Conservation (phyloP, 2,329 filamentous ascomycete species). For the Fusarium decemcellulare region DNA sequence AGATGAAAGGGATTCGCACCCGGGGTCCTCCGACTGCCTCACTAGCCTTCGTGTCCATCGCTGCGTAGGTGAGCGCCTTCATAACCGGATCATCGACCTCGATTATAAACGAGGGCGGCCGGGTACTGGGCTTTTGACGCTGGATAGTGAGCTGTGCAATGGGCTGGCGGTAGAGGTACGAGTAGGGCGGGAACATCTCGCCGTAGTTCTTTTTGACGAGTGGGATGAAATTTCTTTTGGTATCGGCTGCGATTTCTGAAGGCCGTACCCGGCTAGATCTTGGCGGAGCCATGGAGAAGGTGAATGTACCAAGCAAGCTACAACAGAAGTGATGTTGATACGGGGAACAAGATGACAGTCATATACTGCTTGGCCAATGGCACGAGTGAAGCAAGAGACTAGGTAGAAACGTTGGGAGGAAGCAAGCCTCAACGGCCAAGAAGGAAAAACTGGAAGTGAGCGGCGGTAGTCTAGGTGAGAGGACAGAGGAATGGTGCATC, state of each 20-base stretch:
- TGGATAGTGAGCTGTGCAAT: constrained; percentile 61
- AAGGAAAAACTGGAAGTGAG: constrained; percentile 22
- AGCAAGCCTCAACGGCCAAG: constrained; percentile 9
- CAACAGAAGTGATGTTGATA: constrained; percentile 7
- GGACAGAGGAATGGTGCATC: constrained; percentile 19
- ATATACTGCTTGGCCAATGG: constrained; percentile 18
- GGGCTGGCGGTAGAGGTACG: constrained; percentile 69
- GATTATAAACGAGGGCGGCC: constrained; percentile 65
- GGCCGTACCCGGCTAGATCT: constrained; percentile 53
- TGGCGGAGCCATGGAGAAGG: constrained; percentile 50
- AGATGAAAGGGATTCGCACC: constrained; percentile 74
- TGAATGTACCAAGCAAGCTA: constrained; percentile 10
- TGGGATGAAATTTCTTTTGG: constrained; percentile 79
- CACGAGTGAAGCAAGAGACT: constrained; percentile 12
- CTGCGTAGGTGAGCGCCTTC: constrained; percentile 70
- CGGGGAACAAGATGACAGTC: background rate
- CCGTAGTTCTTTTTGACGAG: constrained; percentile 71
- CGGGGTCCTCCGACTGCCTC: constrained; percentile 50
- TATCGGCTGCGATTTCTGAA: constrained; percentile 79
- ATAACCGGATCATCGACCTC: constrained; percentile 72
- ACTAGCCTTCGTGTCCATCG: constrained; percentile 55
- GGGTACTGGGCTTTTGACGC: constrained; percentile 52
- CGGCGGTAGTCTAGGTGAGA: constrained; percentile 25
- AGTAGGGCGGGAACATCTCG: constrained; percentile 69
- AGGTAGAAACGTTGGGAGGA: background rate